phyloP scores from a whole-genome alignment of 2,329 filamentous ascomycete species.

The Arthrobotrys musiformis region DNA sequence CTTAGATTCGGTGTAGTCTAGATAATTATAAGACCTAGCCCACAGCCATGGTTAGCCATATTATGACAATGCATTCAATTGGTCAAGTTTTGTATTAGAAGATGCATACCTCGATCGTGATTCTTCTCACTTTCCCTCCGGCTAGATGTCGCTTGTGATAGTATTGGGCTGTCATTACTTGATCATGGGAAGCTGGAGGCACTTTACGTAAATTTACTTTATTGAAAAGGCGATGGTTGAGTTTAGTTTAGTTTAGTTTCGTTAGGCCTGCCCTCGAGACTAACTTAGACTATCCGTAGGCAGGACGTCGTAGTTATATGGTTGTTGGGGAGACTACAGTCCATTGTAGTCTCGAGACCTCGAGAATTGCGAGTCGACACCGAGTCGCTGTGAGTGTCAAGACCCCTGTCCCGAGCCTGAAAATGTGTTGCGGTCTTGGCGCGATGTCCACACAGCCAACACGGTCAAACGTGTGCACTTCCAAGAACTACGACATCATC shows the following conservation, averaged over 20 bases:
- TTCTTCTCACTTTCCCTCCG: too few species aligned
- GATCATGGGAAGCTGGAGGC: too few species aligned
- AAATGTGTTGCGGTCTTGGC: slow-evolving; percentile 18
- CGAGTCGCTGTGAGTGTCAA: neutral
- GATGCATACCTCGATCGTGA: neutral
- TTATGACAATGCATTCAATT: neutral
- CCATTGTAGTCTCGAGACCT: neutral
- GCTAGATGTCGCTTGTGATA: too few species aligned
- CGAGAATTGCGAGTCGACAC: neutral
- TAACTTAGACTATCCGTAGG: neutral
- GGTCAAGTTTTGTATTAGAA: neutral
- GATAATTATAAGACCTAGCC: neutral
- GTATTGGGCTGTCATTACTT: too few species aligned
- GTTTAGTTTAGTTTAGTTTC: too few species aligned
- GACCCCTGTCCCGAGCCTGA: neutral
- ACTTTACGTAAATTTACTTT: too few species aligned
- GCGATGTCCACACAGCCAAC: neutral
- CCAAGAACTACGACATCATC: slow-evolving; percentile 10
- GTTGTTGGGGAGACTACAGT: neutral
- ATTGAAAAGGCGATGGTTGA: too few species aligned
- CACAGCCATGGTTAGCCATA: neutral
- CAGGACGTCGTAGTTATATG: neutral
- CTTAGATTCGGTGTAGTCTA: neutral
- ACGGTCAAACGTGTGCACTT: slow-evolving; percentile 15
- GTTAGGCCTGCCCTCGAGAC: too few species aligned